Evolutionary conservation across 1,284 basidiomycete species (phyloP).

Genomic region (Ceraceosorus guamensis): DNA sequence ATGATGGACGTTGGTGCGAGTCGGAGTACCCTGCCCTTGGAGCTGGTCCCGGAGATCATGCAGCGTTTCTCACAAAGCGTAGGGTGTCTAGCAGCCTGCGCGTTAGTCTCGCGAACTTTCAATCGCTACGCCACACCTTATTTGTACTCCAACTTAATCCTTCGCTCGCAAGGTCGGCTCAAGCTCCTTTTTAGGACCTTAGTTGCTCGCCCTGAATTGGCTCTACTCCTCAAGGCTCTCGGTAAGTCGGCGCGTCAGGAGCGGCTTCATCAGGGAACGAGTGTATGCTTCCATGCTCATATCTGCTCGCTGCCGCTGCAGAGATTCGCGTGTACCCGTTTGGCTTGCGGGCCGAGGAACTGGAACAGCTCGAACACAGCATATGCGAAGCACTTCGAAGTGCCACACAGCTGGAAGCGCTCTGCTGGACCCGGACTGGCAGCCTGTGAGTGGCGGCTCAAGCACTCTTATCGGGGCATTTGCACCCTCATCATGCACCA

Average conservation of each 20-base stretch:
- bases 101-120: constrained; percentile 22
- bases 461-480: constrained; percentile 32
- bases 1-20: not conserved
- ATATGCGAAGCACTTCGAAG: constrained; percentile 22
- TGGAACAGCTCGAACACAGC: constrained; percentile 35
- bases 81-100: constrained; percentile 30
- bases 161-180: constrained; percentile 38
- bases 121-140: constrained; percentile 21
- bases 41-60: constrained; percentile 31
- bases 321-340: constrained; percentile 43
- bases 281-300: not conserved
- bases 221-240: constrained; percentile 25
- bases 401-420: constrained; percentile 21
- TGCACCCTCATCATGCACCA: no score
- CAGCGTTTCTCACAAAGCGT: constrained; percentile 24
- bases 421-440: constrained; percentile 43
- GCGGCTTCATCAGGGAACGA: not conserved
- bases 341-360: constrained; percentile 31
- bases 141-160: constrained; percentile 38
- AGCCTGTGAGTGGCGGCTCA: constrained; percentile 20
- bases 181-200: constrained; percentile 32
- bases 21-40: constrained; percentile 20
- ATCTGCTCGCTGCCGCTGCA: not conserved
- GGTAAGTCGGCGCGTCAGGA: constrained; percentile 6
- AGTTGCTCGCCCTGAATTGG: constrained; percentile 17